These are phyloP conservation scores for Apiospora rasikravindrae DNA, from an alignment of 2,329 filamentous ascomycete species.

Conservation along the genomic window DNA sequence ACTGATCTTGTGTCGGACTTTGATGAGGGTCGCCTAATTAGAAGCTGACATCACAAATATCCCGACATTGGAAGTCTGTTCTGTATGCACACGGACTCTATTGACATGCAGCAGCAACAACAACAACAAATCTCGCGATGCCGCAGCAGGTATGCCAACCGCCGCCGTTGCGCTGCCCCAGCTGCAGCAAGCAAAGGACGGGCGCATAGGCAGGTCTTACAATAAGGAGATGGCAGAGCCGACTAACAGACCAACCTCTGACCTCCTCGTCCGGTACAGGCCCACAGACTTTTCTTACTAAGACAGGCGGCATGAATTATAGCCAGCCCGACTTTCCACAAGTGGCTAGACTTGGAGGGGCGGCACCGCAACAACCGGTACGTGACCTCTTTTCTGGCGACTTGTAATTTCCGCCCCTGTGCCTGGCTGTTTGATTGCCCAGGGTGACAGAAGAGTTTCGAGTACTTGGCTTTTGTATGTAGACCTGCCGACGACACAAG, in stretches of 20 bases:
- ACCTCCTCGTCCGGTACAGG: neutral
- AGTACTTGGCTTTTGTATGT: neutral
- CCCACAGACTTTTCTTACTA: neutral
- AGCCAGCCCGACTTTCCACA: neutral
- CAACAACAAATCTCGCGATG: neutral
- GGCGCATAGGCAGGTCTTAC: conserved; percentile 1
- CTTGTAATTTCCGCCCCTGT: conserved; percentile 2
- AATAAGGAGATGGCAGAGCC: neutral
- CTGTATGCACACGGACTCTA: neutral
- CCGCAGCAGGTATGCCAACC: neutral
- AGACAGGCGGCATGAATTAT: neutral
- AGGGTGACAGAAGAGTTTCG: neutral
- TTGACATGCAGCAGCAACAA: neutral
- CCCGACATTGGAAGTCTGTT: neutral
- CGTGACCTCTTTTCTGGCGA: neutral
- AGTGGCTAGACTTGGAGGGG: conserved; percentile 1
- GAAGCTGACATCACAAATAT: neutral
- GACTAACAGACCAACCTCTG: neutral
- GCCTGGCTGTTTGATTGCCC: conserved; percentile 4
- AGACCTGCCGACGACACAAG: neutral
- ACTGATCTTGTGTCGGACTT: neutral
- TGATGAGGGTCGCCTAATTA: neutral
- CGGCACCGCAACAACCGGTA: conserved; percentile 1
- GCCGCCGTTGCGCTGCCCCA: neutral
- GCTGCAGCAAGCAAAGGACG: neutral